Evolutionary conservation across 164 flowering plant genomes (phyloP).

Genomic region (Vitis rotundifolia): DNA sequence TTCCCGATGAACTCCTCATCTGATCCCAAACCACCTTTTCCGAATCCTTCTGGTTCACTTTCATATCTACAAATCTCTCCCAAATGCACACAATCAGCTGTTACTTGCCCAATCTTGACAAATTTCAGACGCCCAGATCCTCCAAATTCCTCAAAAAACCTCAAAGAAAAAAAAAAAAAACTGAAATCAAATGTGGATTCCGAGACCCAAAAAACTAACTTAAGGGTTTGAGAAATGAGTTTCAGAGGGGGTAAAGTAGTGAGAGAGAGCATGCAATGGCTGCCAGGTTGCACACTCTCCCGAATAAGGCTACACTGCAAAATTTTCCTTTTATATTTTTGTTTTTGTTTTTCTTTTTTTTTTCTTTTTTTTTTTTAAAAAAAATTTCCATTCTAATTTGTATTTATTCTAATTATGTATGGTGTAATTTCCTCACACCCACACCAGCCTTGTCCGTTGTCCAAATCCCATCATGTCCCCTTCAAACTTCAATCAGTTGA

Average conservation of each 20-base stretch:
- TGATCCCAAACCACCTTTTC: slow-evolving; percentile 61
- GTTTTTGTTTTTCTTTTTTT: background rate
- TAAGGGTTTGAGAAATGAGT: background rate
- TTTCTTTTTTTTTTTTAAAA: too few species aligned
- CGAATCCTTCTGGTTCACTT: slow-evolving; percentile 43
- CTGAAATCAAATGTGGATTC: background rate
- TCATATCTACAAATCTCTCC: slow-evolving; percentile 25
- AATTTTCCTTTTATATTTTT: background rate
- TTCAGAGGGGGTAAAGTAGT: slow-evolving; percentile 2
- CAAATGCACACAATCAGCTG: too few species aligned
- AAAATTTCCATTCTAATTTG: too few species aligned
- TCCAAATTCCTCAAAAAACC: background rate
- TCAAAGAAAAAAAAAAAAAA: background rate
- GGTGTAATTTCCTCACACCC: too few species aligned
- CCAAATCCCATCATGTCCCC: too few species aligned
- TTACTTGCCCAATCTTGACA: too few species aligned
- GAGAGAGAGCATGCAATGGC: slow-evolving; percentile 28
- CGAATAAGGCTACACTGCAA: background rate
- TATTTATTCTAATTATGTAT: too few species aligned
- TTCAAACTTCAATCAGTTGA: too few species aligned
- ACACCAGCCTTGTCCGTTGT: too few species aligned
- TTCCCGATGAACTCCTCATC: slow-evolving; percentile 29
- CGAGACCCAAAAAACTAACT: slow-evolving; percentile 1
- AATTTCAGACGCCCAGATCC: background rate
- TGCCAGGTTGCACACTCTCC: slow-evolving; percentile 30